Conservation (phyloP, 2,329 filamentous ascomycete genomes). For the Claviceps lovelessii region DNA sequence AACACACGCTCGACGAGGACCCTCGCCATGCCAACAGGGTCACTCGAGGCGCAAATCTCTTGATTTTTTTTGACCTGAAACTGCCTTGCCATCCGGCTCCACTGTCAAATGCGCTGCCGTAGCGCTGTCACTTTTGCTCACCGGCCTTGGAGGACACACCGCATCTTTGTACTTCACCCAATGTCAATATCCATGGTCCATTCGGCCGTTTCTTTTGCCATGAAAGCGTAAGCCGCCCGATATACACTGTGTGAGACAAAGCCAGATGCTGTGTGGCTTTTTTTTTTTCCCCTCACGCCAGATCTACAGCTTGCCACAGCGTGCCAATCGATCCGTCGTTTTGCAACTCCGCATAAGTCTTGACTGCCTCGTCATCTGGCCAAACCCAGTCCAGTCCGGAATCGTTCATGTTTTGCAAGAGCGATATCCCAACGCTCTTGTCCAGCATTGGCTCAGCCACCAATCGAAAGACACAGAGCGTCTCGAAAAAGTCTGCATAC, state of each 20-base stretch:
- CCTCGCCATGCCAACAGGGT: neutral
- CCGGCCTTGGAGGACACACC: neutral
- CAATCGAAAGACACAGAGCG: slow-evolving; percentile 33
- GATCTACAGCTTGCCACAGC: slow-evolving; percentile 14
- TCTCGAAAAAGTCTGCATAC: slow-evolving; percentile 21
- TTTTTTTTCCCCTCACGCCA: slow-evolving; percentile 5
- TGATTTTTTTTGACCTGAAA: neutral
- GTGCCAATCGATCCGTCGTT: slow-evolving; percentile 12
- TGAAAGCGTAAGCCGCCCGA: neutral
- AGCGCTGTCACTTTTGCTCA: neutral
- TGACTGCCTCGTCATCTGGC: slow-evolving; percentile 24
- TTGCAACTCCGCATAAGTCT: slow-evolving; percentile 17
- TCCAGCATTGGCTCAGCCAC: slow-evolving; percentile 30
- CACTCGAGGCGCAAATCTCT: neutral
- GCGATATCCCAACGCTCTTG: slow-evolving; percentile 14
- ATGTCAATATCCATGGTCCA: neutral
- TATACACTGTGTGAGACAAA: neutral
- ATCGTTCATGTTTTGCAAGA: slow-evolving; percentile 16
- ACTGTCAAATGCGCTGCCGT: neutral
- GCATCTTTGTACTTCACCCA: neutral
- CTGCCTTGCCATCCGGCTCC: neutral
- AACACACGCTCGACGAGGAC: neutral
- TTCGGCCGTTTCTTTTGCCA: neutral
- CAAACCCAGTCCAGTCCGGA: slow-evolving; percentile 19
- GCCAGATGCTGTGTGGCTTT: neutral